Evolutionary conservation across 768 basidiomycete genomes (phyloP), one percentile per base, ranked within the genome.

Genomic region (Suillus americanus): DNA sequence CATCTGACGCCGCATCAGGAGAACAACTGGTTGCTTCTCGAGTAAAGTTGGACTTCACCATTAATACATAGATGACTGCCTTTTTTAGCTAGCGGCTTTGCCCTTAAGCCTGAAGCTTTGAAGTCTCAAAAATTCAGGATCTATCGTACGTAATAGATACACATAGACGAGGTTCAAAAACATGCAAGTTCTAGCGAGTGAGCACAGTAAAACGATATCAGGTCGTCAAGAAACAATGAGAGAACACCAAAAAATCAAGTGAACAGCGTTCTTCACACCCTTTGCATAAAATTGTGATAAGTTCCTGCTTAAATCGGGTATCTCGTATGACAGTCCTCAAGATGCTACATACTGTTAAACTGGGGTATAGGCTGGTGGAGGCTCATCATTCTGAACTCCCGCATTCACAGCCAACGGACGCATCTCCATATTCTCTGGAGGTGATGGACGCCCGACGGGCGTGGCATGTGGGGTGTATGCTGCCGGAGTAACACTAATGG

Each of bases 301-400:
- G 18, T 33, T 20, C 18, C 38, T 59, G 38, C 14, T 40, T 57
- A 28, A 59, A 28, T 41, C 10, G 25, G 56, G 56, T 59, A 59
- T 59, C 14, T 40, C 18, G 25, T 28, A 40, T 2, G 38, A 12
- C 9, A 28, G 4, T 40, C 14, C 2, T 37, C 5, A n/a, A 20
- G 25, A 57, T 6, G 25, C 6, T 57, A 16, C 38, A 57, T 57
- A 10, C 23, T 57, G 16, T 75, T 35, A 68, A 2, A 66, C 4
- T 16, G 68, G 67, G 23, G 73, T 76, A 14, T 74, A 74, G 35
- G 75, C 70, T 14, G 73, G 73, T 13, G 73, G 73, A 35, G 73
- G 66, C 2, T 73, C 75, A 2, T 59, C 64, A 25, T 48, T 30
- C 16, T 63, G 60, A 37, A 38, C 37, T 16, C 67, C 74, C 0